A percentile compares a stretch with the other conserved stretches of the same genome.
Evolutionary conservation across 108 stramenopile genomes (phyloP).

Genomic region (Aurantiochytrium sp.): DNA sequence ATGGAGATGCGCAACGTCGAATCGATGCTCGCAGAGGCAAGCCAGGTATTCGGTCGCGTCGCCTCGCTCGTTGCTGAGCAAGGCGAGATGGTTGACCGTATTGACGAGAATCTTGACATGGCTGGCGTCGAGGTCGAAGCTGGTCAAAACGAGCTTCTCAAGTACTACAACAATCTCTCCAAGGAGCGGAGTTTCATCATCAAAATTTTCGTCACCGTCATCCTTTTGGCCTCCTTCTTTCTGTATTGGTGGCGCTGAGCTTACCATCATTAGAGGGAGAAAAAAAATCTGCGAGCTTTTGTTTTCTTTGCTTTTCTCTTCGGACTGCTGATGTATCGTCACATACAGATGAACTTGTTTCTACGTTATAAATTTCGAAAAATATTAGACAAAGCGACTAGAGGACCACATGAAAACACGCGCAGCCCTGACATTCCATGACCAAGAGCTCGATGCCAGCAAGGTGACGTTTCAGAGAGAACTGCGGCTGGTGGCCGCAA

Average conservation of each 20-base stretch:
- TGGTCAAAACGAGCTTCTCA: not conserved
- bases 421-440: not conserved
- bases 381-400: not conserved
- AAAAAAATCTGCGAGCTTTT: not conserved
- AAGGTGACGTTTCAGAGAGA: not conserved
- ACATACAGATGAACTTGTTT: no score
- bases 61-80: conserved; percentile 1
- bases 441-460: not conserved
- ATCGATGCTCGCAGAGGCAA: not conserved
- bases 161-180: conserved; percentile 10
- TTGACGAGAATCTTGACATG: not conserved
- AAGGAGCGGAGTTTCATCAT: not conserved
- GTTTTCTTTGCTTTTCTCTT: no score
- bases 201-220: not conserved
- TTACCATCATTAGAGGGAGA: not conserved
- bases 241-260: not conserved
- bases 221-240: not conserved
- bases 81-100: not conserved
- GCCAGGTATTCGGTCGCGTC: not conserved
- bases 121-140: not conserved
- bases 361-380: no score
- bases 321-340: no score
- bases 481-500: not conserved
- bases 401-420: not conserved
- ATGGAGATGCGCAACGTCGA: conserved; percentile 9